Percentiles rank a stretch among this genome's conserved stretches.
Evolutionary conservation across 2,329 filamentous ascomycete genomes (phyloP).

Genomic region (Pseudogymnoascus destructans): DNA sequence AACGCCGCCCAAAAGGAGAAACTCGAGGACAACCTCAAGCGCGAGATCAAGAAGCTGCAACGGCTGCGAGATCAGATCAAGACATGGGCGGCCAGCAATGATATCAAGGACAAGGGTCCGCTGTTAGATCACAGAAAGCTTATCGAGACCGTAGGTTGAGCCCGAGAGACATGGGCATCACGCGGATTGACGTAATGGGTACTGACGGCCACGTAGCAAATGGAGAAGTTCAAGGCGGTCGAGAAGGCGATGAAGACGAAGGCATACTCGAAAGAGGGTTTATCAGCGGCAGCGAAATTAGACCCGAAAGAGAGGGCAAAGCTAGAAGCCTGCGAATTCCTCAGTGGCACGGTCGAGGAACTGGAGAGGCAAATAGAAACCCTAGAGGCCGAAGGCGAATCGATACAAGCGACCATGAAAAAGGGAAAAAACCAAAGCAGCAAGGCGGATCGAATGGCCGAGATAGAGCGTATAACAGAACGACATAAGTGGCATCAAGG

Average conservation of each 20-base stretch:
- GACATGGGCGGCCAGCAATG: slow-evolving; percentile 95
- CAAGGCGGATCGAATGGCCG: slow-evolving; percentile 77
- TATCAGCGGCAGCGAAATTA: slow-evolving; percentile 81
- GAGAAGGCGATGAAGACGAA: slow-evolving; percentile 99
- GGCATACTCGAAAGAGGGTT: slow-evolving; percentile 94
- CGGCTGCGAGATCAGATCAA: slow-evolving; percentile 97
- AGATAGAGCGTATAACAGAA: slow-evolving; percentile 74
- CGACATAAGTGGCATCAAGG: slow-evolving; percentile 93
- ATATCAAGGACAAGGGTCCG: slow-evolving; percentile 98
- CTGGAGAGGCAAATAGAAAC: slow-evolving; percentile 87
- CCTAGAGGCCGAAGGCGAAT: slow-evolving; percentile 80
- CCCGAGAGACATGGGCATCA: slow-evolving; percentile 9
- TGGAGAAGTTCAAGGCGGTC: slow-evolving; percentile 99
- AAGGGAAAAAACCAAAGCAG: slow-evolving; percentile 79
- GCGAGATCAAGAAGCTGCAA: slow-evolving; percentile 99
- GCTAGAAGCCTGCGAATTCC: slow-evolving; percentile 73
- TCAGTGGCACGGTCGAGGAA: slow-evolving; percentile 78
- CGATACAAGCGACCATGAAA: slow-evolving; percentile 78
- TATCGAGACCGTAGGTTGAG: slow-evolving; percentile 74
- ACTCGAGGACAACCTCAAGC: slow-evolving; percentile 93
- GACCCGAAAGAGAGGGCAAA: slow-evolving; percentile 98
- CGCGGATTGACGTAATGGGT: slow-evolving; percentile 5
- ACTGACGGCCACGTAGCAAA: slow-evolving; percentile 51
- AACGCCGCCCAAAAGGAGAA: slow-evolving; percentile 97
- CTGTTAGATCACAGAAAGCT: slow-evolving; percentile 85